Conservation (phyloP, 1,284 basidiomycete genomes). For the Cryptococcus sp. region DNA sequence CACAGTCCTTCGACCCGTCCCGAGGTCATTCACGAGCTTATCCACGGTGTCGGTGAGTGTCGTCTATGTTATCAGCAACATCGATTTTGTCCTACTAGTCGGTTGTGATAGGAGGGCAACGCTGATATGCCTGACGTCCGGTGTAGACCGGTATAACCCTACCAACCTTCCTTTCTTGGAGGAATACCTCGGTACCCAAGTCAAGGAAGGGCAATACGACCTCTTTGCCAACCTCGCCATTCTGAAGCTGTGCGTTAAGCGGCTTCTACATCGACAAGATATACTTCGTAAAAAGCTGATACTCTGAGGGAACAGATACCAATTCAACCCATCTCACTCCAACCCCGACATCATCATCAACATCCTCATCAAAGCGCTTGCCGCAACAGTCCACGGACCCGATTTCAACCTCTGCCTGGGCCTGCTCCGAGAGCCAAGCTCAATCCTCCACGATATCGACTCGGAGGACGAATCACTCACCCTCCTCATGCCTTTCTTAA, state of each 20-base stretch:
- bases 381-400: slow-evolving; percentile 67
- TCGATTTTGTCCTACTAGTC: neutral
- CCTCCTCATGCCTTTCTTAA: slow-evolving; percentile 71
- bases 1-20: slow-evolving; percentile 68
- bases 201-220: slow-evolving; percentile 86
- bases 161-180: slow-evolving; percentile 88
- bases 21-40: slow-evolving; percentile 82
- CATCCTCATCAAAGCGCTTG: slow-evolving; percentile 89
- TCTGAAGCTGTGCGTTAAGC: slow-evolving; percentile 65
- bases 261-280: neutral
- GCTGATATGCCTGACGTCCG: neutral
- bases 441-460: slow-evolving; percentile 56
- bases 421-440: slow-evolving; percentile 56
- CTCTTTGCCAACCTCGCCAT: slow-evolving; percentile 86
- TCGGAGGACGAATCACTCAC: slow-evolving; percentile 74
- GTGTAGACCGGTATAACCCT: slow-evolving; percentile 91
- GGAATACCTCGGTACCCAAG: slow-evolving; percentile 92
- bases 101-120: neutral
- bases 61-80: neutral
- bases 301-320: slow-evolving; percentile 65
- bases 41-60: slow-evolving; percentile 82
- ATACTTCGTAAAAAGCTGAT: slow-evolving; percentile 6
- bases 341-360: slow-evolving; percentile 91
- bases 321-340: slow-evolving; percentile 92
- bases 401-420: slow-evolving; percentile 94